phyloP scores from a whole-genome alignment of 257 asterid species.

The Scutellaria barbata region DNA sequence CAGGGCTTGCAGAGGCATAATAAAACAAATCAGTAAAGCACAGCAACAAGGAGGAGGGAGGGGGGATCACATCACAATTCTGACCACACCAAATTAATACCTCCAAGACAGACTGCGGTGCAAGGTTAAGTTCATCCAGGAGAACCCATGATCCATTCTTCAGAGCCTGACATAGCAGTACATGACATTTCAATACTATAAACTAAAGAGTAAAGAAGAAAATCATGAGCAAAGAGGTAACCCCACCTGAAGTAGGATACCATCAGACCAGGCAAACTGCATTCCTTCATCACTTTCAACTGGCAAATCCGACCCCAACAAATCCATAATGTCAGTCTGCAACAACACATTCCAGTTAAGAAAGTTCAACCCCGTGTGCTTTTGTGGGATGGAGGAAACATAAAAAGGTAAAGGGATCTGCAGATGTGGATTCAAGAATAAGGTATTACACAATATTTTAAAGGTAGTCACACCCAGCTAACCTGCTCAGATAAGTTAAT shows the following conservation, averaged over 20 bases:
- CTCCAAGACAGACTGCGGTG: constrained; percentile 99
- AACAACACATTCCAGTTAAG: constrained; percentile 38
- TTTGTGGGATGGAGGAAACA: constrained; percentile 22
- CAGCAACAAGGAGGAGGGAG: constrained; percentile 2
- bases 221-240: constrained; percentile 15
- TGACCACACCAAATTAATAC: constrained; percentile 42
- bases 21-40: constrained; percentile 18
- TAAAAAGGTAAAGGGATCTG: constrained; percentile 12
- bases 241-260: constrained; percentile 91
- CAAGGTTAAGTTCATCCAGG: constrained; percentile 97
- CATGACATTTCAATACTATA: constrained; percentile 22
- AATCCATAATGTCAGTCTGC: constrained; percentile 98
- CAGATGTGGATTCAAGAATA: neutral
- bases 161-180: constrained; percentile 67
- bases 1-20: neutral
- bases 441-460: neutral
- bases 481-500: constrained; percentile 99
- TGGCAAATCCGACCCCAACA: constrained; percentile 96
- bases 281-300: constrained; percentile 89
- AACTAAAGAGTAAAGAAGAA: neutral
- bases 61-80: constrained; percentile 3
- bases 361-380: constrained; percentile 22
- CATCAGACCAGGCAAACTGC: constrained; percentile 98
- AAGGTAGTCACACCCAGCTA: constrained; percentile 26
- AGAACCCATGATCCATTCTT: constrained; percentile 96